Conservation (phyloP, 805 yeast species). For the Metschnikowia reukaufii region DNA sequence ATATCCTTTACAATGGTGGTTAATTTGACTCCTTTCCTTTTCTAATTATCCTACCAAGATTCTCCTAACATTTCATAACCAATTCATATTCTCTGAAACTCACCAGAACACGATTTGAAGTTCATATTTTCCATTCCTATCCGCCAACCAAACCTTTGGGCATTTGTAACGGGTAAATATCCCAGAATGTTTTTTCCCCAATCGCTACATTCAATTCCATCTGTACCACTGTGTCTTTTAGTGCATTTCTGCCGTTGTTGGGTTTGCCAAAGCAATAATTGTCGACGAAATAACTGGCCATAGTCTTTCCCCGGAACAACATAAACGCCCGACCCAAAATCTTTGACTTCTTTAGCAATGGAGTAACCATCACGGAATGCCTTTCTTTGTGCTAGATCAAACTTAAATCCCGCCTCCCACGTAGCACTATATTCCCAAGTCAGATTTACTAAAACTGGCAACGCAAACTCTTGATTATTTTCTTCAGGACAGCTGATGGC, state of each 20-base stretch:
- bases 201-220: neutral
- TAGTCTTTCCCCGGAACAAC: neutral
- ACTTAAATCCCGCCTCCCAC: constrained; percentile 3
- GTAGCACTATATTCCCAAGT: constrained; percentile 4
- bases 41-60: too few relatives aligned
- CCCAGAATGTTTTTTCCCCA: neutral
- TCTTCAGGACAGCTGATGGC: neutral
- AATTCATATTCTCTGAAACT: neutral
- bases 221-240: neutral
- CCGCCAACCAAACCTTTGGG: neutral
- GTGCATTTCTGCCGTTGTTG: constrained; percentile 4
- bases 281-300: constrained; percentile 5
- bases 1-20: too few relatives aligned
- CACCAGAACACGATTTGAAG: neutral
- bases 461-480: neutral
- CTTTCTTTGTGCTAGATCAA: neutral
- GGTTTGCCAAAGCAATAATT: constrained; percentile 1
- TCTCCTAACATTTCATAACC: too few relatives aligned
- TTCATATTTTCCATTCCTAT: neutral
- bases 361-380: neutral
- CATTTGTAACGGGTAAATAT: neutral
- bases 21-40: too few relatives aligned
- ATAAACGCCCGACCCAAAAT: neutral
- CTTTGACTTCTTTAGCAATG: neutral
- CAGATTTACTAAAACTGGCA: neutral